Conservation (phyloP, 148 eudicot genomes). For the Vaccinium darrowii region DNA sequence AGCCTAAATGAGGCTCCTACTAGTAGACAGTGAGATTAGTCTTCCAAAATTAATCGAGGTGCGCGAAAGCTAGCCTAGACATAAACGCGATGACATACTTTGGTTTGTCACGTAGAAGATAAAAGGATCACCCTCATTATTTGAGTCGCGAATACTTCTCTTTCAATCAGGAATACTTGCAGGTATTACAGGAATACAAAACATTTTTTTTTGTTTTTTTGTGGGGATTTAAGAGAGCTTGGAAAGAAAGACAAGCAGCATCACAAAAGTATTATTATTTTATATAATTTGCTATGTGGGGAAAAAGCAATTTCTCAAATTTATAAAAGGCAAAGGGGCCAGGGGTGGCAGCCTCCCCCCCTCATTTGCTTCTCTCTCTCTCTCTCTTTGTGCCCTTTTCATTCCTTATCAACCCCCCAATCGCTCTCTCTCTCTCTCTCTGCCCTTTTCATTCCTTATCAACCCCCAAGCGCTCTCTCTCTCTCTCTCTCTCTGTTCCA, state of each 20-base stretch:
- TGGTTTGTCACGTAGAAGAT: not conserved
- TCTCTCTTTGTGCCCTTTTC: constrained; percentile 28
- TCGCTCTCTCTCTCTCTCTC: constrained; percentile 17
- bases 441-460: constrained; percentile 17
- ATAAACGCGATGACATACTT: no score
- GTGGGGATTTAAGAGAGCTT: not conserved
- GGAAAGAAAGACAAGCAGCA: constrained; percentile 17
- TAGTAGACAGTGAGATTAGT: no score
- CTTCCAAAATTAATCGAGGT: no score
- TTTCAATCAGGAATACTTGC: not conserved
- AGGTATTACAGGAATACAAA: not conserved
- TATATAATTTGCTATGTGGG: not conserved
- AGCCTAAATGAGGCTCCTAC: no score
- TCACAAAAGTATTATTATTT: not conserved
- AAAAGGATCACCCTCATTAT: not conserved
- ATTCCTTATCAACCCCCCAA: constrained; percentile 18
- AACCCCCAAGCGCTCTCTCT: constrained; percentile 14
- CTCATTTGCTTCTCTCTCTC: constrained; percentile 22
- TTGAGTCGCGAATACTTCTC: not conserved
- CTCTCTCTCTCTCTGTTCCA: not conserved
- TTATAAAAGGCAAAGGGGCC: constrained; percentile 21
- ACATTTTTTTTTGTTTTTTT: no score
- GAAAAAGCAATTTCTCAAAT: constrained; percentile 19
- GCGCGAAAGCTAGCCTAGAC: no score
- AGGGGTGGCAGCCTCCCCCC: constrained; percentile 37